These are phyloP conservation scores for Teunomyces atbi DNA, from an alignment of 805 yeast genomes.

Conservation along the genomic window DNA sequence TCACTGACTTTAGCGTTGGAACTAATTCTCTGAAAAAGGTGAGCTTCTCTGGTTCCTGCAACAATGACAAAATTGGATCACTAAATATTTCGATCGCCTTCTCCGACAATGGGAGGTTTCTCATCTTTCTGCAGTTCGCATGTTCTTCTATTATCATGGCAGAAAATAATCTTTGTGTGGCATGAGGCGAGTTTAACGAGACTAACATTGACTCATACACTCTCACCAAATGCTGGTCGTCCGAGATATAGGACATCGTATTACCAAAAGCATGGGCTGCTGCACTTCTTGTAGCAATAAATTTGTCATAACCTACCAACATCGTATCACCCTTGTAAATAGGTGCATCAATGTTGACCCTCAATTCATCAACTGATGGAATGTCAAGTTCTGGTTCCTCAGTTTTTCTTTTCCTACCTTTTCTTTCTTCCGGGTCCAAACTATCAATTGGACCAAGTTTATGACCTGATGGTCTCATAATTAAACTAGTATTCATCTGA, in stretches of 20 bases:
- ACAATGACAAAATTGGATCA: conserved; percentile 29
- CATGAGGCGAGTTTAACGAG: conserved; percentile 58
- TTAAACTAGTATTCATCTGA: conserved; percentile 71
- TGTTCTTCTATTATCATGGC: conserved; percentile 73
- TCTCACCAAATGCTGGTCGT: conserved; percentile 34
- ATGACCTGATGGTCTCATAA: conserved; percentile 78
- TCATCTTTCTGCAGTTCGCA: conserved; percentile 33
- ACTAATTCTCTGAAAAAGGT: conserved; percentile 79
- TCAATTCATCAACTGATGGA: conserved; percentile 50
- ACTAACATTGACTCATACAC: conserved; percentile 37
- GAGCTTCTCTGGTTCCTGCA: conserved; percentile 42
- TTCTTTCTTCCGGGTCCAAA: conserved; percentile 24
- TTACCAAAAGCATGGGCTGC: conserved; percentile 77
- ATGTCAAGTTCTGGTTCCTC: conserved; percentile 25
- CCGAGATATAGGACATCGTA: conserved; percentile 50
- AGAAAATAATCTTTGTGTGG: conserved; percentile 76
- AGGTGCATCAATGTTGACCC: conserved; percentile 90
- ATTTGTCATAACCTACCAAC: conserved; percentile 70
- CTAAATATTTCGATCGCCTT: conserved; percentile 20
- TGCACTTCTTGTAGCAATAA: conserved; percentile 71
- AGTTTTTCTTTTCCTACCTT: conserved; percentile 50
- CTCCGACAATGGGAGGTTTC: conserved; percentile 15
- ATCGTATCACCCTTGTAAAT: conserved; percentile 88
- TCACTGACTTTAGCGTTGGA: conserved; percentile 77
- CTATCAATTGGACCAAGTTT: conserved; percentile 23